Conservation (phyloP, 2,329 filamentous ascomycete genomes). For the Diaporthe sp. region DNA sequence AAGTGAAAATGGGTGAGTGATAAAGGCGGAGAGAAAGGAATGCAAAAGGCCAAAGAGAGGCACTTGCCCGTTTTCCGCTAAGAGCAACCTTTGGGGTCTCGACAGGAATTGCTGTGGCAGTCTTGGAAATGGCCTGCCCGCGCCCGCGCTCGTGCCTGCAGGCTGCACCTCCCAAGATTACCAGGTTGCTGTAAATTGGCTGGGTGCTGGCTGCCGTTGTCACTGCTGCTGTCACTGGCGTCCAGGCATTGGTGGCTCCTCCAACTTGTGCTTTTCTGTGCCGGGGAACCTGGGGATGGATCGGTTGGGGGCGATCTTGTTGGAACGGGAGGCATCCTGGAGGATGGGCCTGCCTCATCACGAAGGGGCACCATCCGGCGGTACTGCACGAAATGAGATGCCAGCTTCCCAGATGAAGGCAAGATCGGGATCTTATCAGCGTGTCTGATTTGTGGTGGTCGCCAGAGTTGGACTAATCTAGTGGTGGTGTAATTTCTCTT, state of each 20-base stretch:
- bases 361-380: neutral
- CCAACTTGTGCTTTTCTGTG: neutral
- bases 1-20: conserved; percentile 24
- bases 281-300: conserved; percentile 35
- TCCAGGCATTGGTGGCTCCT: neutral
- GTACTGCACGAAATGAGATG: conserved; percentile 14
- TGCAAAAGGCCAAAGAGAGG: conserved; percentile 30
- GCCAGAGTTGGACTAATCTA: conserved; percentile 26
- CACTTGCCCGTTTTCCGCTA: conserved; percentile 30
- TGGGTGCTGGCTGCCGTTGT: neutral
- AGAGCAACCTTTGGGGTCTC: conserved; percentile 2
- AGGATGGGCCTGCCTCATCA: neutral
- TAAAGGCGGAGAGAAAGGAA: conserved; percentile 32
- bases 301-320: conserved; percentile 21
- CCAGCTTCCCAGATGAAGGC: conserved; percentile 25
- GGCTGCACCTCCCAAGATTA: neutral
- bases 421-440: conserved; percentile 6
- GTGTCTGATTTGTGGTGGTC: conserved; percentile 15
- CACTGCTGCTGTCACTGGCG: neutral
- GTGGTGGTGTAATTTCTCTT: conserved; percentile 28
- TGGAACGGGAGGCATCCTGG: conserved; percentile 2
- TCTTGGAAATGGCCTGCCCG: conserved; percentile 28
- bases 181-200: neutral
- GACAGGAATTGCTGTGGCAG: neutral
- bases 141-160: neutral